These are phyloP conservation scores for Coleophoma cylindrospora DNA, from an alignment of 2,329 filamentous ascomycete species.

Conservation along the genomic window DNA sequence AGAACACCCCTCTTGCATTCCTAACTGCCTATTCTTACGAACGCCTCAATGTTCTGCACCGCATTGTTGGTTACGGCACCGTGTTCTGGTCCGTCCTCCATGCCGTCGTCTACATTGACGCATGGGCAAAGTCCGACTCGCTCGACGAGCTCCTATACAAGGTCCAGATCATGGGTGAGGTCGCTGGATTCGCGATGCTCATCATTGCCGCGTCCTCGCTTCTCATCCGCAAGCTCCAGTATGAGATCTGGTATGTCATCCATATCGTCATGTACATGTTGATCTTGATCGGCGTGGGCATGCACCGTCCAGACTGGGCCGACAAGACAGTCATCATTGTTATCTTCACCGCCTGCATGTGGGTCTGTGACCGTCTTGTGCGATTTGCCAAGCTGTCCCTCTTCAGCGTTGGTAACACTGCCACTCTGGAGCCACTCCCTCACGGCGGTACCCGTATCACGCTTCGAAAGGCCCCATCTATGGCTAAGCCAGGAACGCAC, in stretches of 20 bases:
- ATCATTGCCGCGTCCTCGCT: conserved; percentile 38
- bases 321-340: conserved; percentile 36
- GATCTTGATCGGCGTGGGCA: conserved; percentile 39
- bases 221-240: conserved; percentile 36
- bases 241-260: conserved; percentile 50
- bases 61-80: conserved; percentile 44
- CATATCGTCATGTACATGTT: conserved; percentile 46
- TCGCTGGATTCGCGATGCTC: conserved; percentile 40
- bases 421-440: conserved; percentile 46
- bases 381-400: conserved; percentile 37
- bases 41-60: conserved; percentile 52
- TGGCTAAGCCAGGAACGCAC: conserved; percentile 50
- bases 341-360: conserved; percentile 38
- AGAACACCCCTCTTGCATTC: conserved; percentile 52
- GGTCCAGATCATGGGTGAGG: conserved; percentile 42
- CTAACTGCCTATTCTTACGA: conserved; percentile 53
- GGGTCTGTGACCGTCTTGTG: conserved; percentile 45
- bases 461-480: conserved; percentile 40
- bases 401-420: conserved; percentile 45
- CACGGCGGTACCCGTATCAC: conserved; percentile 50
- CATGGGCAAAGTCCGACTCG: conserved; percentile 20
- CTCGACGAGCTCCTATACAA: conserved; percentile 28
- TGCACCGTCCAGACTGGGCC: conserved; percentile 45
- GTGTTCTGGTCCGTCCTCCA: conserved; percentile 42
- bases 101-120: conserved; percentile 34